Percentiles rank a stretch among this genome's conserved stretches.
Evolutionary conservation across 2,329 filamentous ascomycete species (phyloP).

Genomic region (Westerdykella ornata): DNA sequence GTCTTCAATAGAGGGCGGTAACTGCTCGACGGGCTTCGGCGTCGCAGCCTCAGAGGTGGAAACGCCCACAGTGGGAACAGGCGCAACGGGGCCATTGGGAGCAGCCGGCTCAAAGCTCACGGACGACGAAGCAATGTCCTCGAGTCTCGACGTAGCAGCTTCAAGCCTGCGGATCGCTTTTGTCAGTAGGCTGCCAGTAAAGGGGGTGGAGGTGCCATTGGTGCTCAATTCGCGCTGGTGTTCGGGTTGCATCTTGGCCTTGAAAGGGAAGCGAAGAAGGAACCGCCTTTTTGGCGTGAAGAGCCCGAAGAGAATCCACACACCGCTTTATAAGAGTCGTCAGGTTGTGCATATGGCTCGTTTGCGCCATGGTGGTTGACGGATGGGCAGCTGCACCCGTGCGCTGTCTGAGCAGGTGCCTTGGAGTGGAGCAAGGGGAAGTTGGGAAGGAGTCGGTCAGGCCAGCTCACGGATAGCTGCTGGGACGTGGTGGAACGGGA

Average conservation of each 20-base stretch:
- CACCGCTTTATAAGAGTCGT: conserved; percentile 98
- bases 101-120: conserved; percentile 47
- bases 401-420: conserved; percentile 2
- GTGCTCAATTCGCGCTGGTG: conserved; percentile 3
- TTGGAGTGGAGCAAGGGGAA: conserved; percentile 9
- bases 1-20: conserved; percentile 66
- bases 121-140: conserved; percentile 84
- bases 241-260: conserved; percentile 9
- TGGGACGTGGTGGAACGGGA: conserved; percentile 1
- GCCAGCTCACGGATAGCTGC: too few relatives aligned
- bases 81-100: conserved; percentile 20
- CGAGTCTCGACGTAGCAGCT: conserved; percentile 89
- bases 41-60: conserved; percentile 13
- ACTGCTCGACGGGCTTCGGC: conserved; percentile 37
- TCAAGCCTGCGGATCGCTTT: conserved; percentile 65
- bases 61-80: conserved; percentile 21
- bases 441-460: neutral
- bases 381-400: conserved; percentile 18
- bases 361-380: conserved; percentile 53
- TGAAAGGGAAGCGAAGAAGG: conserved; percentile 1
- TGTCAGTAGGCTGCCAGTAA: conserved; percentile 44
- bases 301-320: conserved; percentile 26
- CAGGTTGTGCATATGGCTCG: conserved; percentile 86
- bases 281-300: neutral
- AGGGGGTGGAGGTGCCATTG: conserved; percentile 14